phyloP scores from a whole-genome alignment of 768 basidiomycete genomes.

The Suillus plorans region DNA sequence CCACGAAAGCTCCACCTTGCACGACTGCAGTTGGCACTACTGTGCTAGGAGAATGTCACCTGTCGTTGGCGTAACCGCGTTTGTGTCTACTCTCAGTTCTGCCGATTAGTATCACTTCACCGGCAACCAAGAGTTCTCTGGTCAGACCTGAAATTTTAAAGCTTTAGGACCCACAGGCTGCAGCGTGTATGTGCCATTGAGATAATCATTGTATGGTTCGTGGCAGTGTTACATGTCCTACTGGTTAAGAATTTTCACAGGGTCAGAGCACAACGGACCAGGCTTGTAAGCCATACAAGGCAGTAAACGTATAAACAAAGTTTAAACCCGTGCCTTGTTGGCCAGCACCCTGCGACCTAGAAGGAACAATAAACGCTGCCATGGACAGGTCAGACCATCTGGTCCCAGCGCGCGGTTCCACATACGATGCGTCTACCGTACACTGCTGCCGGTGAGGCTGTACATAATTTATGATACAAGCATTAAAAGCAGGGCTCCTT shows the following conservation, averaged over 20 bases:
- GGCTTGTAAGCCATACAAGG: not conserved
- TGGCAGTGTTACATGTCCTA: not conserved
- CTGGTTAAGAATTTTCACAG: not conserved
- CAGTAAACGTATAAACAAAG: too few relatives aligned
- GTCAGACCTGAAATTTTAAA: not conserved
- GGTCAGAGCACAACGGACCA: not conserved
- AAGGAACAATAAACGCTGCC: not conserved
- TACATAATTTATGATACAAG: not conserved
- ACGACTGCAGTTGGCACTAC: not conserved
- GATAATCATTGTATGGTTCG: not conserved
- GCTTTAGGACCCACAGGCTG: not conserved
- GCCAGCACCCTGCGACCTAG: not conserved
- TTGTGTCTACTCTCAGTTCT: not conserved
- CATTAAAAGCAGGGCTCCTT: not conserved
- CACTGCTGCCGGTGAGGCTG: not conserved
- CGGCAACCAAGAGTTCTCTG: not conserved
- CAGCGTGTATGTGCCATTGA: not conserved
- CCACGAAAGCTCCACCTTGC: not conserved
- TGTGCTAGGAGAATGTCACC: not conserved
- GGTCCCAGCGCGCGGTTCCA: constrained; percentile 10
- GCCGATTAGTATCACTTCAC: not conserved
- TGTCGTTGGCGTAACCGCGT: not conserved
- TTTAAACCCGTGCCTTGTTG: not conserved
- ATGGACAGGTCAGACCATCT: not conserved
- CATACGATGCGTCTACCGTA: not conserved